Conservation (phyloP, 345 rosid genomes). For the Noccaea bulbosa region DNA sequence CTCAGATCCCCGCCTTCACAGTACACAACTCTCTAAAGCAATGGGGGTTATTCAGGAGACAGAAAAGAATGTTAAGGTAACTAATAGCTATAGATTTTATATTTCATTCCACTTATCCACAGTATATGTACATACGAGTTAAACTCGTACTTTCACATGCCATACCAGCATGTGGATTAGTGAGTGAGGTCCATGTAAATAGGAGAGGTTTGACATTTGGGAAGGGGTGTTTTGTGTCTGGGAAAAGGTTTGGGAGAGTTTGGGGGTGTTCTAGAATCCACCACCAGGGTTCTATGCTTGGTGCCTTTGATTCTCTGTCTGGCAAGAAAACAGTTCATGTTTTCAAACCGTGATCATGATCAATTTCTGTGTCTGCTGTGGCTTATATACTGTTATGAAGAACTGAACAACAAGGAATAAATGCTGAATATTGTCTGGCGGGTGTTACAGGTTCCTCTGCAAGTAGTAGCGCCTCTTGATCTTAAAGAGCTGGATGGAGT, state of each 20-base stretch:
- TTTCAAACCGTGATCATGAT: slow-evolving; percentile 2
- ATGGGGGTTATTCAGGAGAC: slow-evolving; percentile 68
- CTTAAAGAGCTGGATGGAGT: slow-evolving; percentile 52
- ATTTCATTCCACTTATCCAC: background rate
- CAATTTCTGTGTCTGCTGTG: slow-evolving; percentile 1
- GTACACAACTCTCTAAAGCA: slow-evolving; percentile 81
- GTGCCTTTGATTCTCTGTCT: too few relatives aligned
- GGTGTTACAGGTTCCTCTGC: slow-evolving; percentile 65
- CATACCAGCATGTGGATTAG: background rate
- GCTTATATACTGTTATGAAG: background rate
- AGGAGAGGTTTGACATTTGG: background rate
- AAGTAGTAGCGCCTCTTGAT: slow-evolving; percentile 67
- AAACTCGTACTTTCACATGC: background rate
- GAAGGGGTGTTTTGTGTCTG: background rate
- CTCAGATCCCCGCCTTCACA: slow-evolving; percentile 82
- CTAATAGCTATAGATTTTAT: slow-evolving; percentile 11
- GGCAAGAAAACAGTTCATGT: background rate
- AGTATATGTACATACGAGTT: background rate
- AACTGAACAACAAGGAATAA: slow-evolving; percentile 7
- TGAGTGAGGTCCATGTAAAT: slow-evolving; percentile 6
- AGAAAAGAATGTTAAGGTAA: slow-evolving; percentile 61
- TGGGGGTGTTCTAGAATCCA: slow-evolving; percentile 7
- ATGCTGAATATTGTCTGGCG: slow-evolving; percentile 28
- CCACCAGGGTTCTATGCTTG: background rate
- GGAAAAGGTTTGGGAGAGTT: slow-evolving; percentile 5